Evolutionary conservation across 2,329 filamentous ascomycete genomes (phyloP).

Genomic region (Cladophialophora chaetospira): DNA sequence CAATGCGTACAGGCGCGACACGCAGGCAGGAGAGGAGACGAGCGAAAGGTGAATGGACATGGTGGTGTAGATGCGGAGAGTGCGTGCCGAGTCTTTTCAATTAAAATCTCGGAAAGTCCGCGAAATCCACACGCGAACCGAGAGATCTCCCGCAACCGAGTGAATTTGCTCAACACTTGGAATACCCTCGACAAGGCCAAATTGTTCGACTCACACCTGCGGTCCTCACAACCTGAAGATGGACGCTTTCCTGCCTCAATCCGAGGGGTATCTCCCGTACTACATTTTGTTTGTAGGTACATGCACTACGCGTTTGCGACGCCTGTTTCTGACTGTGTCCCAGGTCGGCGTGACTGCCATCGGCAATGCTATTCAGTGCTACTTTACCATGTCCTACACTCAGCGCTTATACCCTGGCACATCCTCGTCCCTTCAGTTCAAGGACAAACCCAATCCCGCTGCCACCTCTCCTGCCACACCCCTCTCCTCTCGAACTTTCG

Average conservation of each 20-base stretch:
- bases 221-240: slow-evolving; percentile 8
- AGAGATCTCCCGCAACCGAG: too few relatives aligned
- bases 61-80: too few relatives aligned
- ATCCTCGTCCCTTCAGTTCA: slow-evolving; percentile 29
- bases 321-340: slow-evolving; percentile 51
- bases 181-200: too few relatives aligned
- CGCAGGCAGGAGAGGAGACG: too few relatives aligned
- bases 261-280: slow-evolving; percentile 31
- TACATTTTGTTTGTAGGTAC: slow-evolving; percentile 32
- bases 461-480: slow-evolving; percentile 62
- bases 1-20: too few relatives aligned
- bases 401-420: slow-evolving; percentile 69
- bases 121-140: too few relatives aligned
- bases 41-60: too few relatives aligned
- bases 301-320: slow-evolving; percentile 39
- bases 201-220: too few relatives aligned
- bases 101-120: too few relatives aligned
- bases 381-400: slow-evolving; percentile 76
- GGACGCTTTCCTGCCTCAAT: slow-evolving; percentile 21
- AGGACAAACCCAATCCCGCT: slow-evolving; percentile 3
- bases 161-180: too few relatives aligned
- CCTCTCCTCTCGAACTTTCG: slow-evolving; percentile 77
- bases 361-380: slow-evolving; percentile 83
- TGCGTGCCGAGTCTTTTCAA: too few relatives aligned
- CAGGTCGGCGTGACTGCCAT: slow-evolving; percentile 82